phyloP scores from a whole-genome alignment of 1,284 basidiomycete species.

The Fomitopsis palustris region DNA sequence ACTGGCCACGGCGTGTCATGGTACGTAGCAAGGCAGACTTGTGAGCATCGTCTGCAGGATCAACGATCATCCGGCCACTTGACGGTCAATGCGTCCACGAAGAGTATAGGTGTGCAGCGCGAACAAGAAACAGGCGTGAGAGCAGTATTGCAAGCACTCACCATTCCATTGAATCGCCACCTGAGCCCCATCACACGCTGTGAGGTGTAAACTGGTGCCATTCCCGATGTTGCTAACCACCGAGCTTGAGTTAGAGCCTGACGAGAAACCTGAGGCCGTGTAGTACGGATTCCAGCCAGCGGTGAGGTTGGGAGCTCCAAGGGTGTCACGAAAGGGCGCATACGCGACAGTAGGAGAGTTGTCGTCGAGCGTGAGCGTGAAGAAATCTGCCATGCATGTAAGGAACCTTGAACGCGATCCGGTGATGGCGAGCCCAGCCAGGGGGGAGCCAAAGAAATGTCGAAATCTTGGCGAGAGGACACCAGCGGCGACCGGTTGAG shows the following conservation, averaged over 20 bases:
- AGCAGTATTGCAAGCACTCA: slow-evolving; percentile 26
- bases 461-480: neutral
- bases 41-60: too few species aligned
- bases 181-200: slow-evolving; percentile 50
- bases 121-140: neutral
- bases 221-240: slow-evolving; percentile 38
- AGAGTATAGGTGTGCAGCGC: neutral
- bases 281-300: slow-evolving; percentile 68
- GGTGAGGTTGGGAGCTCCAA: slow-evolving; percentile 42
- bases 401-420: neutral
- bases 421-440: slow-evolving; percentile 2
- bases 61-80: neutral
- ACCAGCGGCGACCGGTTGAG: neutral
- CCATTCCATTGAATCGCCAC: slow-evolving; percentile 60
- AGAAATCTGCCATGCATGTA: slow-evolving; percentile 45
- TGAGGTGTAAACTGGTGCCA: slow-evolving; percentile 59
- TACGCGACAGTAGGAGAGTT: slow-evolving; percentile 63
- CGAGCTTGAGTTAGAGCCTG: slow-evolving; percentile 20
- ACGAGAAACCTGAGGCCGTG: slow-evolving; percentile 44
- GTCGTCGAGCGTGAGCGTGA: slow-evolving; percentile 58
- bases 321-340: slow-evolving; percentile 53
- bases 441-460: neutral
- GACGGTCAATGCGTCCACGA: neutral
- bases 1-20: too few species aligned
- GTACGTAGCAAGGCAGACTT: too few species aligned